Base-by-base conservation (phyloP, 345 rosid genomes). In the Erodium maritimum region DNA sequence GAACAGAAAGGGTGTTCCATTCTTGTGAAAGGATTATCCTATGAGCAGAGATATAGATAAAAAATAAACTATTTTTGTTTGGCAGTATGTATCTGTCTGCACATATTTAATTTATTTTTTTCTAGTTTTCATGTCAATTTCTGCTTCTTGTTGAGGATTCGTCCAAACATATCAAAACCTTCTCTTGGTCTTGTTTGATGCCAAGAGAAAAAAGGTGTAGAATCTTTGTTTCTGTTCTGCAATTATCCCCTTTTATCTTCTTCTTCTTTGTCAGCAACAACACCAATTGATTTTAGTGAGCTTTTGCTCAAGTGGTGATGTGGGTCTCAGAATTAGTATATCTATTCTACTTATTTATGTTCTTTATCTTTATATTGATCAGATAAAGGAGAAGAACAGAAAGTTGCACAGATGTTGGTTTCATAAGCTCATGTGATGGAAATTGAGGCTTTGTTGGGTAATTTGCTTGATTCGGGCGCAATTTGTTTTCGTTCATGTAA, bases 21-120 rank as follows among this genome's bases (percentile, higher is more conserved):
- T 42, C 48, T 42, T 42, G 48, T 42, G 48, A 42, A 42, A 42
- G 48, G 12, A 0, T 3, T 29, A 29, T 42, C 37, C 12, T 42
- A 42, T 42, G 48, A 42, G 48, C 55, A 52, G 58, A 37, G 23
- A 18, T 37, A 52, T 55, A 37, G 23, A 18, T 37, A 2, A 16
- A 2, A 45, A 57, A 34, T 50, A 42, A 17, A 59, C 23, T 52
- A 23, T 57, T 59, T 12, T 71, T 24, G 59, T 71, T 70, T 66
- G 76, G 73, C 67, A 23, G 58, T 56, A 61, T 58, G 62, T 71
- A 64, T 52, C 65, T 70, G 54, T 67, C 55, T 62, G 60, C 65
- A 50, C 51, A 3, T 62, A 23, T 8, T 17, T 64, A 34, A 58
- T n/a, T 51, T 2, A 46, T 4, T 17, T 56, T 54, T 9, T 57